These are phyloP conservation scores for Pseudozyma pruni DNA, from an alignment of 1,284 basidiomycete genomes.

Conservation along the genomic window DNA sequence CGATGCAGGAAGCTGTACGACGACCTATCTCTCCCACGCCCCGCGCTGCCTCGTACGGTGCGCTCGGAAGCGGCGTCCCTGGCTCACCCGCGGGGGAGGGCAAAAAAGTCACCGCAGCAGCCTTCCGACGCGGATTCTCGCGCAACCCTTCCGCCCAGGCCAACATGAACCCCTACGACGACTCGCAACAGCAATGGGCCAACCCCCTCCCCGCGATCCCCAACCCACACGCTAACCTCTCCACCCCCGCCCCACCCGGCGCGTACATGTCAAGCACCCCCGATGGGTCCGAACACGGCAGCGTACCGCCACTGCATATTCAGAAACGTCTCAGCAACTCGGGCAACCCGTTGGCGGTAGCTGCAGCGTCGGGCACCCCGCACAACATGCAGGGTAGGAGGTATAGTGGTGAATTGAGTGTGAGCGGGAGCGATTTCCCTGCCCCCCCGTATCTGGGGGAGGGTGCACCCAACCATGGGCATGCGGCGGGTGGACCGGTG, in stretches of 20 bases:
- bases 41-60: conserved; percentile 28
- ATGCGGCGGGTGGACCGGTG: too few relatives aligned
- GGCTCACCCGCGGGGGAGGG: conserved; percentile 27
- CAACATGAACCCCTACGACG: conserved; percentile 20
- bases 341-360: conserved; percentile 20
- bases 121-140: conserved; percentile 58
- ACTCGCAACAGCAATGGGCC: conserved; percentile 5
- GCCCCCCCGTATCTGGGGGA: conserved; percentile 43
- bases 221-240: conserved; percentile 9
- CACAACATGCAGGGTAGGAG: conserved; percentile 21
- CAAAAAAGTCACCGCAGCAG: conserved; percentile 62
- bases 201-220: conserved; percentile 30
- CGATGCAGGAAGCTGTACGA: conserved; percentile 55
- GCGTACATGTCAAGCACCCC: conserved; percentile 19
- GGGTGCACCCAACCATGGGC: not conserved
- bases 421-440: conserved; percentile 23
- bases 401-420: conserved; percentile 26
- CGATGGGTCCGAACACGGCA: conserved; percentile 8
- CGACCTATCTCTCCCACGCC: conserved; percentile 41
- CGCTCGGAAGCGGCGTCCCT: conserved; percentile 13
- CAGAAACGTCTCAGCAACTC: conserved; percentile 40
- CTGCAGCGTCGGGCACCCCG: conserved; percentile 32
- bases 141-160: conserved; percentile 46
- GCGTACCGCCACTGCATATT: conserved; percentile 47
- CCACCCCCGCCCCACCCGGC: conserved; percentile 23